Percentiles rank a stretch among this genome's conserved stretches.
These are phyloP conservation scores for Metschnikowia orientalis DNA, from an alignment of 805 yeast species.

Conservation along the genomic window DNA sequence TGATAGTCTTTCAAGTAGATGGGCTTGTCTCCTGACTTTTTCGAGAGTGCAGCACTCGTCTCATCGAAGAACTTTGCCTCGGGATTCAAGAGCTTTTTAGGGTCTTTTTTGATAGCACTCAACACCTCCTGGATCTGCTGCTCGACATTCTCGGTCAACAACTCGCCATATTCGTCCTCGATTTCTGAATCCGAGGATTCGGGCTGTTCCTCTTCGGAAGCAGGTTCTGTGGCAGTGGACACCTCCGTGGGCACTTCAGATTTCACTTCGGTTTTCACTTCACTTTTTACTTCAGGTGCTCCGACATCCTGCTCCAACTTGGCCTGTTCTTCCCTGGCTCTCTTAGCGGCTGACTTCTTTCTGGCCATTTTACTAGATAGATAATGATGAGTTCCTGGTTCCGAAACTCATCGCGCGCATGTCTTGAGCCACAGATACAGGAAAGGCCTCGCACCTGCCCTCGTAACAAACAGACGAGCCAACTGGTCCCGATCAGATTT, in stretches of 20 bases:
- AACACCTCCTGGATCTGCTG: constrained; percentile 70
- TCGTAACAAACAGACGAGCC: too few relatives aligned
- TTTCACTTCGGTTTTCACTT: constrained; percentile 16
- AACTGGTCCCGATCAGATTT: too few relatives aligned
- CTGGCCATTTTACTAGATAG: constrained; percentile 65
- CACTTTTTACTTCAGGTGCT: background rate
- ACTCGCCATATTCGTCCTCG: constrained; percentile 89
- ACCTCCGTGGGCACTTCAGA: constrained; percentile 23
- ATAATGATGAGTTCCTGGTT: too few relatives aligned
- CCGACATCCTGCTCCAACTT: constrained; percentile 2
- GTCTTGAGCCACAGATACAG: too few relatives aligned
- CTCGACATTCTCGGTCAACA: constrained; percentile 83
- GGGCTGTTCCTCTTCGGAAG: constrained; percentile 29
- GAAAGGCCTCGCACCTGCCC: too few relatives aligned
- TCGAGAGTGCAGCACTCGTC: constrained; percentile 38
- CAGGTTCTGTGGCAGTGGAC: too few relatives aligned
- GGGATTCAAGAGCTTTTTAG: constrained; percentile 63
- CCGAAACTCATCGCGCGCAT: constrained; percentile 1
- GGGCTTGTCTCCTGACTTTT: constrained; percentile 48
- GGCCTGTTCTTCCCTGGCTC: constrained; percentile 50
- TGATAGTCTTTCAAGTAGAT: constrained; percentile 90
- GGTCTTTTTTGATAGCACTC: constrained; percentile 62
- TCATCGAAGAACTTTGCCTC: constrained; percentile 70
- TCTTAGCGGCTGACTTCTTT: constrained; percentile 81
- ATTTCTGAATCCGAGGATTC: constrained; percentile 50